Evolutionary conservation across 257 asterid species (phyloP), one percentile per base, ranked within the genome.

Genomic region (Vinca minor): DNA sequence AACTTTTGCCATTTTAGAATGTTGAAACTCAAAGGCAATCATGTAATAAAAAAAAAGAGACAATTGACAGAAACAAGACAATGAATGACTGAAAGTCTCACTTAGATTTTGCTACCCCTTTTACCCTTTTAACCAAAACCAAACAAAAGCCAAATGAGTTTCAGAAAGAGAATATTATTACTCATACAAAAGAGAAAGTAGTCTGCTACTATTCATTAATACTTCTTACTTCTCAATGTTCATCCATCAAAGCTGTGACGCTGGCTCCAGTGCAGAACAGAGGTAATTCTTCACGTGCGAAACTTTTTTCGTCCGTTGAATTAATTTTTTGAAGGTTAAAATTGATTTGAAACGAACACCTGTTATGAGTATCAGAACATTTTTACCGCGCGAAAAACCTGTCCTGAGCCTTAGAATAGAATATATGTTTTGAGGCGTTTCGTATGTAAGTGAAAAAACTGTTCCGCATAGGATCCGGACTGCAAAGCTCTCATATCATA

Each of bases 1-100:
- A 52, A 68, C 76, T 74, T 79, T 82, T 82, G 68, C 95, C 34
- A 73, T 71, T 75, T 69, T 46, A 65, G 67, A 76, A 45, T 58
- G 57, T 41, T 58, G 62, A 52, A 49, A 49, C 61, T 65, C 67
- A 35, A 59, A 61, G 54, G 69, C 77, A 78, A 80, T 73, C 72
- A 72, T 78, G 76, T 76, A n/a, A n/a, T 74, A 62, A 76, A 68
- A 72, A 59, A 81, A n/a, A n/a, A n/a, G n/a, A n/a, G n/a, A n/a
- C n/a, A n/a, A 83, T 83, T 83, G 94, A 85, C 82, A 73, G 35
- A 42, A 73, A 88, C 91, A 61, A 85, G 63, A 81, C 95, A 79
- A 74, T 76, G 70, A 64, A 79, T 62, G 59, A 66, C 39, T 55
- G n/a, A 36, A 64, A 75, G 75, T 73, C 83, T 72, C 79, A 77